Evolutionary conservation across 345 rosid species (phyloP).

Genomic region (Excoecaria agallocha): DNA sequence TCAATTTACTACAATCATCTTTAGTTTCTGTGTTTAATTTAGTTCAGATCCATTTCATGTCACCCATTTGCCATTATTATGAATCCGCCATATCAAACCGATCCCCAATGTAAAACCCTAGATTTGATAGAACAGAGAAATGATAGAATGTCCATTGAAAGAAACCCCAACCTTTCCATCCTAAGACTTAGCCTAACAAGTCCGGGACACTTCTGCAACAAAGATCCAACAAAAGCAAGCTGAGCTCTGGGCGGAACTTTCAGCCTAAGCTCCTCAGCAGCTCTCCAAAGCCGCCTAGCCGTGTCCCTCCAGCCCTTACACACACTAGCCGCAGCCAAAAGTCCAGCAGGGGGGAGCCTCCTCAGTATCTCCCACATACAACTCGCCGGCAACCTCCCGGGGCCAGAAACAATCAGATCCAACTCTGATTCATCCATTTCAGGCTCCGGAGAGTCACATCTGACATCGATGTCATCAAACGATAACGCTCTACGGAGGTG

Average conservation of each 20-base stretch:
- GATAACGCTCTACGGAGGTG: constrained; percentile 78
- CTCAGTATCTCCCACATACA: constrained; percentile 80
- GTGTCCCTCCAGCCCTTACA: constrained; percentile 91
- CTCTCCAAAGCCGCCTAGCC: constrained; percentile 73
- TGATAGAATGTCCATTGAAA: constrained; percentile 2
- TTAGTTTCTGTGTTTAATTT: background rate
- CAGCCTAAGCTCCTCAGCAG: constrained; percentile 78
- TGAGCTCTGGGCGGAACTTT: constrained; percentile 66
- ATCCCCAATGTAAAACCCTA: constrained; percentile 21
- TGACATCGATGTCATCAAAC: constrained; percentile 63
- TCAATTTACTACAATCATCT: background rate
- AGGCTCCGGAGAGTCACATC: constrained; percentile 40
- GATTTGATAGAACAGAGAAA: constrained; percentile 38
- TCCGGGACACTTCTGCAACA: constrained; percentile 74
- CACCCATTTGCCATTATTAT: background rate
- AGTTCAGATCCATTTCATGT: background rate
- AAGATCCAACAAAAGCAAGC: constrained; percentile 75
- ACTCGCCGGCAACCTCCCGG: constrained; percentile 50
- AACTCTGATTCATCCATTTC: constrained; percentile 38
- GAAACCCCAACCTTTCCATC: constrained; percentile 75
- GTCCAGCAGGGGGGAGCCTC: constrained; percentile 68
- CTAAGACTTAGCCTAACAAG: constrained; percentile 66
- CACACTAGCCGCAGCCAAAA: constrained; percentile 74
- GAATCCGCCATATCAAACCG: constrained; percentile 3
- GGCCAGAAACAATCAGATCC: constrained; percentile 41